Evolutionary conservation across 208 protist species (phyloP).

Genomic region (Histomonas meleagridis): DNA sequence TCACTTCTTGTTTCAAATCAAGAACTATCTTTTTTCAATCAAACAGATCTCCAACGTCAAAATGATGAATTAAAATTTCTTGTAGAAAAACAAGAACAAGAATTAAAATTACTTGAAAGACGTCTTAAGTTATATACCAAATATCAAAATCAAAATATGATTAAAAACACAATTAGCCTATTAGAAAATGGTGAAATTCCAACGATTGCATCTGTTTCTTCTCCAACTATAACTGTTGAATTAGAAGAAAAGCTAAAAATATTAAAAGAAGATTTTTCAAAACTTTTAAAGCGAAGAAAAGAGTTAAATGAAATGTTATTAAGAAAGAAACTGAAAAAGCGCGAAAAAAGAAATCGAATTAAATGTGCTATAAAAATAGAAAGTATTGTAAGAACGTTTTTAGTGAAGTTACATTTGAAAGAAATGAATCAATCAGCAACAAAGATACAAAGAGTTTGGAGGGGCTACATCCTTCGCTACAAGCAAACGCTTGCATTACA

Average conservation of each 20-base stretch:
- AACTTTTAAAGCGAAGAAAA: not conserved
- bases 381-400: too few species aligned
- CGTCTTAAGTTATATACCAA: not conserved
- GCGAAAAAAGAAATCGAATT: too few species aligned
- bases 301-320: too few species aligned
- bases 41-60: not conserved
- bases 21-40: not conserved
- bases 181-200: not conserved
- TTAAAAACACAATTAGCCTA: not conserved
- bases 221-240: not conserved
- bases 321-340: too few species aligned
- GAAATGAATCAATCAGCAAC: too few species aligned
- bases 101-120: not conserved
- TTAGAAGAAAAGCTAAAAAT: not conserved
- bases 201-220: not conserved
- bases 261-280: not conserved
- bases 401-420: too few species aligned
- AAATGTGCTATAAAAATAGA: too few species aligned
- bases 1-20: slow-evolving; percentile 14
- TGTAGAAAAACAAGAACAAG: not conserved
- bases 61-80: not conserved
- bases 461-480: not conserved
- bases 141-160: not conserved
- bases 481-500: not conserved
- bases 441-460: not conserved